A percentile compares a stretch with the other conserved stretches of the same genome.
Evolutionary conservation across 192 early-diverging fungal genomes (phyloP).

Genomic region (Coemansia sp.): DNA sequence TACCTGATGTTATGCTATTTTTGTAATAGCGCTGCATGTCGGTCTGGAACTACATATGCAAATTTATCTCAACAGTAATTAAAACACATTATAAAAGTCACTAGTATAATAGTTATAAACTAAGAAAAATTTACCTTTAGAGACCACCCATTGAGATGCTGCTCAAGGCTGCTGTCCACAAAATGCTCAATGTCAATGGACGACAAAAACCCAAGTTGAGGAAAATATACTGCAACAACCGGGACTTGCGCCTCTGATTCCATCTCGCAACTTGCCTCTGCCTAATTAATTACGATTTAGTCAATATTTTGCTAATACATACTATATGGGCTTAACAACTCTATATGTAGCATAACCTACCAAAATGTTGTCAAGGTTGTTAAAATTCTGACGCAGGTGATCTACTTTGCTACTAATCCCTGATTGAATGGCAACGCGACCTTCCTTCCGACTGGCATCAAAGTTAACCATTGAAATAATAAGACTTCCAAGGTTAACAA

Average conservation of each 20-base stretch:
- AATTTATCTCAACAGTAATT: not conserved
- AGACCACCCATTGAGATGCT: slow-evolving; percentile 13
- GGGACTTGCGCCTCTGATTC: slow-evolving; percentile 20
- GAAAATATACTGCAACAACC: slow-evolving; percentile 42
- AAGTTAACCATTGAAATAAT: slow-evolving; percentile 37
- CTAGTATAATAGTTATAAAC: no score
- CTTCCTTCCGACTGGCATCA: slow-evolving; percentile 23
- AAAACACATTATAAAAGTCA: no score
- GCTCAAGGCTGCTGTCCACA: not conserved
- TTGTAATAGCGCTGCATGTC: slow-evolving; percentile 48
- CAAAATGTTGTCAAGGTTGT: slow-evolving; percentile 17
- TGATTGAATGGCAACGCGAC: slow-evolving; percentile 22
- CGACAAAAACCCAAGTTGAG: slow-evolving; percentile 48
- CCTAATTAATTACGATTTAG: slow-evolving; percentile 15
- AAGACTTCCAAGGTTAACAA: slow-evolving; percentile 21
- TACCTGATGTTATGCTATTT: slow-evolving; percentile 32
- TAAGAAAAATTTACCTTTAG: slow-evolving; percentile 15
- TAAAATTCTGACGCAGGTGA: slow-evolving; percentile 23
- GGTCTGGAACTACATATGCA: slow-evolving; percentile 35
- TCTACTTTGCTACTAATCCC: slow-evolving; percentile 31
- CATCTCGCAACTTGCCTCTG: slow-evolving; percentile 31
- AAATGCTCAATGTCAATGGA: slow-evolving; percentile 25
- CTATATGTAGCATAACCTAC: slow-evolving; percentile 10
- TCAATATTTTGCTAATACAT: no score
- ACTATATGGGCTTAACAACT: not conserved